Conservation (phyloP, 2,329 filamentous ascomycete species). For the Microsporum canis region DNA sequence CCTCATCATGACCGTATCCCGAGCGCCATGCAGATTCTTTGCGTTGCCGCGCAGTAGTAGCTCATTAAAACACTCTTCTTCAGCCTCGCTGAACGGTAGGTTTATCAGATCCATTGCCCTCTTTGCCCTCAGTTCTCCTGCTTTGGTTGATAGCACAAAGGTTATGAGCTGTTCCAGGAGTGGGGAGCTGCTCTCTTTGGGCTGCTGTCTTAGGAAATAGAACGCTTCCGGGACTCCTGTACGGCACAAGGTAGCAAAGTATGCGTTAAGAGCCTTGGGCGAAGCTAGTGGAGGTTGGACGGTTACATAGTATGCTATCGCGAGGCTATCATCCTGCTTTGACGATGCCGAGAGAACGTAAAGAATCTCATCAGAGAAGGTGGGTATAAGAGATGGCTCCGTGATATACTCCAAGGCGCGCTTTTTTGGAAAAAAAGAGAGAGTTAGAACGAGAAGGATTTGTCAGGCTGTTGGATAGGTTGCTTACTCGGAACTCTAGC, state of each 20-base stretch:
- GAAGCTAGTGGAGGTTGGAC: slow-evolving; percentile 61
- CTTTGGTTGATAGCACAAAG: slow-evolving; percentile 40
- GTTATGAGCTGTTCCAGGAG: slow-evolving; percentile 58
- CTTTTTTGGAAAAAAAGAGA: slow-evolving; percentile 25
- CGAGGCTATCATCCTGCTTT: slow-evolving; percentile 50
- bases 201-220: slow-evolving; percentile 56
- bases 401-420: slow-evolving; percentile 63
- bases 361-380: slow-evolving; percentile 75
- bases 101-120: slow-evolving; percentile 59
- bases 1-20: slow-evolving; percentile 64
- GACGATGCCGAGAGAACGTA: slow-evolving; percentile 53
- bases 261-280: slow-evolving; percentile 49
- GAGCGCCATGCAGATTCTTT: slow-evolving; percentile 51
- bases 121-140: slow-evolving; percentile 36
- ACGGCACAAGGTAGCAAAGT: slow-evolving; percentile 57
- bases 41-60: slow-evolving; percentile 55
- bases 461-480: background rate
- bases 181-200: slow-evolving; percentile 48
- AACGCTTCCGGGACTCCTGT: slow-evolving; percentile 63
- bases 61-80: slow-evolving; percentile 64
- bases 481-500: slow-evolving; percentile 51
- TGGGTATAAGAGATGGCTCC: slow-evolving; percentile 66
- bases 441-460: too few relatives aligned
- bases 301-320: slow-evolving; percentile 68
- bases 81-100: slow-evolving; percentile 56